These are phyloP conservation scores for Cytospora mali DNA, from an alignment of 2,329 filamentous ascomycete genomes.

Conservation along the genomic window DNA sequence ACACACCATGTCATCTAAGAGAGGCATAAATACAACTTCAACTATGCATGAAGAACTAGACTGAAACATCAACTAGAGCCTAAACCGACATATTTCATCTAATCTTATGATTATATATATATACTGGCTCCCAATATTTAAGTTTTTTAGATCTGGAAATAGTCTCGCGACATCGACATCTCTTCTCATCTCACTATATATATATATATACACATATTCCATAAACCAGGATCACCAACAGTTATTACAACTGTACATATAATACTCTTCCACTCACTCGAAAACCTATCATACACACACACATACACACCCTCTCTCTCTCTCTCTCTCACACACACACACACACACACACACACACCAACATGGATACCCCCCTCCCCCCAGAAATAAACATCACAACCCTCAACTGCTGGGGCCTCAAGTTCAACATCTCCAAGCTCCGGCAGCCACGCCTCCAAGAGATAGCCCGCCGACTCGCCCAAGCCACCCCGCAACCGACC, in stretches of 20 bases:
- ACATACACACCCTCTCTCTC: too few species aligned
- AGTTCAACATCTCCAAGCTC: slow-evolving; percentile 73
- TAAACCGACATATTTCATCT: neutral
- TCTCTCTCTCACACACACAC: neutral
- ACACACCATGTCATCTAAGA: too few species aligned
- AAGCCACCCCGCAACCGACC: slow-evolving; percentile 68
- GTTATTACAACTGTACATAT: too few species aligned
- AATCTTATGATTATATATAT: neutral
- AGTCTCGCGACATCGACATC: neutral
- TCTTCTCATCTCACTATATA: too few species aligned
- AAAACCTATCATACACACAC: slow-evolving; percentile 12
- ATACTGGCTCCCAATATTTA: too few species aligned
- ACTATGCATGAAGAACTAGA: too few species aligned
- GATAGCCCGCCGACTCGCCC: slow-evolving; percentile 79
- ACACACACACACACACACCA: neutral
- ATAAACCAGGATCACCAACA: too few species aligned
- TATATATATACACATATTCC: too few species aligned
- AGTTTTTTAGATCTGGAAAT: too few species aligned
- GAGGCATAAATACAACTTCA: too few species aligned
- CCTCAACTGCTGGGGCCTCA: slow-evolving; percentile 96
- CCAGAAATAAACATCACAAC: slow-evolving; percentile 77
- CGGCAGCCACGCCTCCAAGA: slow-evolving; percentile 77
- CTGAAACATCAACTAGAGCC: too few species aligned
- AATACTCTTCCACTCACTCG: neutral
- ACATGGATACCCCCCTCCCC: slow-evolving; percentile 42